Evolutionary conservation across 192 early-diverging fungal species (phyloP), one percentile per base, ranked within the genome.

Genomic region (Coemansia sp.): DNA sequence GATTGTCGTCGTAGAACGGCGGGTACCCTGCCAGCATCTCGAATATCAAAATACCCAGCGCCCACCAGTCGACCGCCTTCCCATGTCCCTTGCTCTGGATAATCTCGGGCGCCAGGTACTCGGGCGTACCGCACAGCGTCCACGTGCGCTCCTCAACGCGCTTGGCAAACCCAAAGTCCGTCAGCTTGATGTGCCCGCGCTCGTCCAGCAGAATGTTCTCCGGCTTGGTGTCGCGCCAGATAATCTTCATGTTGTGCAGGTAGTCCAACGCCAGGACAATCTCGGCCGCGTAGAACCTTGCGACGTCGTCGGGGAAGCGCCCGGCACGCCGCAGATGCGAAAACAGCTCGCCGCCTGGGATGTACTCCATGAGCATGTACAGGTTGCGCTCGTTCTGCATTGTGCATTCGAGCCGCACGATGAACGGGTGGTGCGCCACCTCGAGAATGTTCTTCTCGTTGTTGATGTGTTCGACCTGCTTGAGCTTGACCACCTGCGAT

Each of bases 51-150:
- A 98, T 96, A 42, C 96, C 96, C 39, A 98, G 81, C 21, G 94
- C 94, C 96, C 96, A 98, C 96, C 96, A 98, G 72, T 98, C 96
- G 9, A 98, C 96, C 6, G 96, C 87, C 66, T 95, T 96, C 15
- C 93, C 93, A 66, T 98, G 93, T 17, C 96, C 96, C 82, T 92
- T 94, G 59, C 87, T 87, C 77, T 95, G 92, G 79, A 98, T 98
- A 55, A 98, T 98, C 75, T 90, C 90, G 14, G 96, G 96, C 40
- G 96, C 96, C 43, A 98, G 78, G 71, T 98, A 98, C 67, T 96
- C 96, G 46, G 93, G 94, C 7, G 96, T 98, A 18, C 96, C 96
- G 75, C 96, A 98, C 52, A 98, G 73, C 43, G 96, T 98, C 94
- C 94, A 98, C 41, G 96, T 98, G 80, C 96, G 69, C 41, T 78